Percentiles rank a stretch among this genome's conserved stretches.
Evolutionary conservation across 495 filamentous ascomycete genomes (phyloP).

Genomic region (Penicillium lividum): DNA sequence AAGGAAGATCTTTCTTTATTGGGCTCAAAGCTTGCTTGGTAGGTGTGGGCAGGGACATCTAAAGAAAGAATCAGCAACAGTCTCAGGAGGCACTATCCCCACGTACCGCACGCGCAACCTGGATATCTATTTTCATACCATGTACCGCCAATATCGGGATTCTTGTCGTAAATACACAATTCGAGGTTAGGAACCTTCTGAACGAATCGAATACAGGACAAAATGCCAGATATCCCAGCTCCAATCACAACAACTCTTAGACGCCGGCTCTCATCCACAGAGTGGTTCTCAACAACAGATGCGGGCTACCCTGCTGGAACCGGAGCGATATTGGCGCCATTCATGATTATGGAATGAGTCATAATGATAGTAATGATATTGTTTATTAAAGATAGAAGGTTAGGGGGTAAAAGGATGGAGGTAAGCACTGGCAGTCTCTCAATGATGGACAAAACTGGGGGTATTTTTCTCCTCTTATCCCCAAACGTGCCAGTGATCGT

Average conservation of each 20-base stretch:
- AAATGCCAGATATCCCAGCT: slow-evolving; percentile 64
- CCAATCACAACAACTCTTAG: slow-evolving; percentile 64
- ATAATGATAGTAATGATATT: slow-evolving; percentile 10
- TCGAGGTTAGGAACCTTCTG: slow-evolving; percentile 60
- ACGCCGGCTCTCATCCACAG: slow-evolving; percentile 58
- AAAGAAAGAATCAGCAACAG: not conserved
- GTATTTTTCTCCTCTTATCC: too few relatives aligned
- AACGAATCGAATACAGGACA: slow-evolving; percentile 59
- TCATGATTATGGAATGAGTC: slow-evolving; percentile 11
- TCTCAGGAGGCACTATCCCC: not conserved
- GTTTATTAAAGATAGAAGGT: too few relatives aligned
- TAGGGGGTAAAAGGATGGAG: not conserved
- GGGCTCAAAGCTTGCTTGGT: slow-evolving; percentile 53
- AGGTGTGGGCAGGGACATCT: slow-evolving; percentile 50
- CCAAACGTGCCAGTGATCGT: too few relatives aligned
- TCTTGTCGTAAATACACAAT: slow-evolving; percentile 77
- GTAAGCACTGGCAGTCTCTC: not conserved
- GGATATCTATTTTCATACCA: slow-evolving; percentile 76
- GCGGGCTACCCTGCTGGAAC: not conserved
- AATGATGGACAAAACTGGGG: not conserved
- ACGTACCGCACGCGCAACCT: slow-evolving; percentile 58
- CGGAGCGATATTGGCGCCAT: not conserved
- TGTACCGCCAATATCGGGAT: slow-evolving; percentile 67
- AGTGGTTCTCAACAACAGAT: slow-evolving; percentile 41
- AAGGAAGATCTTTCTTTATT: slow-evolving; percentile 62